phyloP scores from a whole-genome alignment of 2,329 filamentous ascomycete species.

The Aureobasidium sp. region DNA sequence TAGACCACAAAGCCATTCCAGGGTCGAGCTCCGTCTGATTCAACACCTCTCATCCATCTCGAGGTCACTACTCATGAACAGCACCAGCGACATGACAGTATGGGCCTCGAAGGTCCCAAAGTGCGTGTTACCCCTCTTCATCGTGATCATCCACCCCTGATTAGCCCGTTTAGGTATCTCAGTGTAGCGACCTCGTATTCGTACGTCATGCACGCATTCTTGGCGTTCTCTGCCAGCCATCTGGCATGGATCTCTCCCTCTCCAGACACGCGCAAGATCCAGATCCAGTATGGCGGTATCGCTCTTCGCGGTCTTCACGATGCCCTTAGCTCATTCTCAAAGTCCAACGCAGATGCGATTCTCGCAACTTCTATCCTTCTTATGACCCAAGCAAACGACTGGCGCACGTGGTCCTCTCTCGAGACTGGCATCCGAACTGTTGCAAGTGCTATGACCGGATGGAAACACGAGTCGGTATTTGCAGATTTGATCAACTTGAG shows the following conservation, averaged over 20 bases:
- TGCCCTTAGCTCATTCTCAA: slow-evolving; percentile 76
- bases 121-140: slow-evolving; percentile 47
- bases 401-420: slow-evolving; percentile 85
- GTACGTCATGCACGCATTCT: slow-evolving; percentile 89
- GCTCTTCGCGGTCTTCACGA: slow-evolving; percentile 83
- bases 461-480: slow-evolving; percentile 85
- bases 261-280: slow-evolving; percentile 75
- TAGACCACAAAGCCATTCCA: slow-evolving; percentile 62
- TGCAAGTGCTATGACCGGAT: slow-evolving; percentile 81
- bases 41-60: slow-evolving; percentile 82
- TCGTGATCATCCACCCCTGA: slow-evolving; percentile 3
- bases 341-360: slow-evolving; percentile 80
- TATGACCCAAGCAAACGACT: slow-evolving; percentile 94
- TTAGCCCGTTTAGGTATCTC: slow-evolving; percentile 53
- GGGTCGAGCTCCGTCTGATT: slow-evolving; percentile 77
- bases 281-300: slow-evolving; percentile 78
- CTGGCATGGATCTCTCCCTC: slow-evolving; percentile 84
- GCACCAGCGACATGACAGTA: slow-evolving; percentile 69
- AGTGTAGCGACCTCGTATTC: slow-evolving; percentile 71
- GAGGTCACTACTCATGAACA: slow-evolving; percentile 67
- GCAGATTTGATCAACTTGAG: slow-evolving; percentile 59
- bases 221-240: slow-evolving; percentile 92
- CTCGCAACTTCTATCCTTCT: slow-evolving; percentile 85
- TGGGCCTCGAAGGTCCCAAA: slow-evolving; percentile 91
- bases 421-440: slow-evolving; percentile 89